These are phyloP conservation scores for Patellifolia procumbens DNA, from an alignment of 179 eudicot genomes.

Conservation along the genomic window DNA sequence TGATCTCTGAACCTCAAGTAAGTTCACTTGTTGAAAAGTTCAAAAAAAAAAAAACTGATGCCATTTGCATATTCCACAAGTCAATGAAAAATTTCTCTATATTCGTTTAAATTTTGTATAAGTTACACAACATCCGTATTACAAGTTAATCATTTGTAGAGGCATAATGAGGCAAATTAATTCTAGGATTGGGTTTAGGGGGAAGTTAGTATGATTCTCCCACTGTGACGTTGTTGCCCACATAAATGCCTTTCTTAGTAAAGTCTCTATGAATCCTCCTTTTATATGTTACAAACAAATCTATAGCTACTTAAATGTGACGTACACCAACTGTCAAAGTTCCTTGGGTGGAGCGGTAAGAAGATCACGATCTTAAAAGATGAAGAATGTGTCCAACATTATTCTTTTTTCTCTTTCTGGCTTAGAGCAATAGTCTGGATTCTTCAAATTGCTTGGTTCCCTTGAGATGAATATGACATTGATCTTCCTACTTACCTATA, in stretches of 20 bases:
- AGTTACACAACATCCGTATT: not conserved
- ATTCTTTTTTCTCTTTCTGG: not conserved
- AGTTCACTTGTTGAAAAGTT: constrained; percentile 43
- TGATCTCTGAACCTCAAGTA: constrained; percentile 62
- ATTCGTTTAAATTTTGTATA: no score
- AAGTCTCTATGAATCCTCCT: not conserved
- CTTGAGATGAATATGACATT: no score
- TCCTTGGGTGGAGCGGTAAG: not conserved
- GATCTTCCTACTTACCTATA: no score
- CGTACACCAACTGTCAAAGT: not conserved
- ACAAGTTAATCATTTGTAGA: not conserved
- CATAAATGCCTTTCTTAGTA: not conserved
- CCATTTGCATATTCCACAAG: constrained; percentile 18
- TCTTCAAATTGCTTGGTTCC: no score
- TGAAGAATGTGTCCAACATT: no score
- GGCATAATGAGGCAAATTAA: not conserved
- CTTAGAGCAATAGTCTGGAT: no score
- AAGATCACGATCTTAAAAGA: not conserved
- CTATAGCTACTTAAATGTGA: not conserved
- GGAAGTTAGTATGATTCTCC: not conserved
- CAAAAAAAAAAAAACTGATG: constrained; percentile 44
- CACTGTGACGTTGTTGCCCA: not conserved
- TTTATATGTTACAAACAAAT: not conserved
- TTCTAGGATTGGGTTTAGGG: not conserved
- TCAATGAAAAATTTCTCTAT: not conserved